These are phyloP conservation scores for Clavariopsis aquatica DNA, from an alignment of 495 filamentous ascomycete genomes.

Conservation along the genomic window DNA sequence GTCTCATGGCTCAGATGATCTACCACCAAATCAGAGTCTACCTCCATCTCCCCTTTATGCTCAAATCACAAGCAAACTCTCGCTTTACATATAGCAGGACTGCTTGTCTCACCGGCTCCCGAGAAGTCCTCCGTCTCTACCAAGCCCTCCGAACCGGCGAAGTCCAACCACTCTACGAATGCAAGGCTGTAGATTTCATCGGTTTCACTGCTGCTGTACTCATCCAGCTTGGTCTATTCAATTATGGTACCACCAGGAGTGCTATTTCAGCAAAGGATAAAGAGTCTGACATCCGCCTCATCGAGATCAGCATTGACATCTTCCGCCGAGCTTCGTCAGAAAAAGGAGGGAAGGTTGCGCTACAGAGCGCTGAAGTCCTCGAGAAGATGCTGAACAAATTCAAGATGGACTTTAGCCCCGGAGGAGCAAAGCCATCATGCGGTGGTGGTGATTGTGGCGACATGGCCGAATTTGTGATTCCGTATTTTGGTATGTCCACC, in stretches of 20 bases:
- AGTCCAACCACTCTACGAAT: slow-evolving; percentile 47
- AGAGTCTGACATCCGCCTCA: slow-evolving; percentile 53
- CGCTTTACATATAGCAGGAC: slow-evolving; percentile 48
- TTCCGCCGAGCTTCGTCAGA: slow-evolving; percentile 47
- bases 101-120: slow-evolving; percentile 52
- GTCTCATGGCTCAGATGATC: slow-evolving; percentile 51
- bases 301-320: slow-evolving; percentile 48
- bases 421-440: neutral
- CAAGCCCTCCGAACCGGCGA: slow-evolving; percentile 47
- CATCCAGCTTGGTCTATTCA: slow-evolving; percentile 52
- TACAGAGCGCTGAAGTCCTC: slow-evolving; percentile 51
- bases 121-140: slow-evolving; percentile 51
- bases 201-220: slow-evolving; percentile 56
- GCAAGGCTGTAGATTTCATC: slow-evolving; percentile 59
- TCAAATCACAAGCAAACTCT: slow-evolving; percentile 50
- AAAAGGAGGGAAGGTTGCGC: slow-evolving; percentile 53
- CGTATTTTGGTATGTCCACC: slow-evolving; percentile 32
- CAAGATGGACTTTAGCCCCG: slow-evolving; percentile 3
- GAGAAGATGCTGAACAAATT: slow-evolving; percentile 44
- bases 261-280: slow-evolving; percentile 39
- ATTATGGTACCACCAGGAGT: slow-evolving; percentile 40
- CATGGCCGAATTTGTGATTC: slow-evolving; percentile 33
- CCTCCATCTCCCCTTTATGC: slow-evolving; percentile 59
- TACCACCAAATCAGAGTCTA: slow-evolving; percentile 51
- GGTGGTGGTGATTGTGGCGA: slow-evolving; percentile 14